phyloP scores from a whole-genome alignment of 495 filamentous ascomycete species.

The Tirmania nivea region DNA sequence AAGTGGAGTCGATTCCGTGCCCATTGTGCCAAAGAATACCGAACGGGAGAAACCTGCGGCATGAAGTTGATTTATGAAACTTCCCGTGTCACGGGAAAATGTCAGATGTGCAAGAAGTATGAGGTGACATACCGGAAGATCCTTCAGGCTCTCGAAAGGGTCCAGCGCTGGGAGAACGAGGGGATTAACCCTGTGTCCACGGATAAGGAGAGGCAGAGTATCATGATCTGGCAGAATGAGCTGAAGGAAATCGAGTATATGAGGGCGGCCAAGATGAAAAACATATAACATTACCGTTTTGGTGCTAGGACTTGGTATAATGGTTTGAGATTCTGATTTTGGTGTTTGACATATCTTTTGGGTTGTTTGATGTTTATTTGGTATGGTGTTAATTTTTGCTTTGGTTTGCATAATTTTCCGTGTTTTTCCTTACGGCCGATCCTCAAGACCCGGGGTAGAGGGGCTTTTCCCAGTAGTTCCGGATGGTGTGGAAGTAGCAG shows the following conservation, averaged over 20 bases:
- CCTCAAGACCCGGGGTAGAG: background rate
- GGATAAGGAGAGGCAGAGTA: slow-evolving; percentile 17
- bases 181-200: slow-evolving; percentile 27
- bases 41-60: slow-evolving; percentile 93
- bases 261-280: slow-evolving; percentile 15
- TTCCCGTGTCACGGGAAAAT: slow-evolving; percentile 35
- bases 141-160: slow-evolving; percentile 50
- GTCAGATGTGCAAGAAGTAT: slow-evolving; percentile 77
- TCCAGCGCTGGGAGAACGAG: slow-evolving; percentile 58
- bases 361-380: background rate
- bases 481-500: background rate
- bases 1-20: slow-evolving; percentile 89
- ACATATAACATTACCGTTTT: background rate
- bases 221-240: slow-evolving; percentile 19
- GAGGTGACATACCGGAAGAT: slow-evolving; percentile 65
- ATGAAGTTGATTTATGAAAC: slow-evolving; percentile 73
- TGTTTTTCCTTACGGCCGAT: background rate
- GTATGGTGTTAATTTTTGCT: no score
- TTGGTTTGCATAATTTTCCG: background rate
- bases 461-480: background rate
- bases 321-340: background rate
- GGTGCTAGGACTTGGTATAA: background rate
- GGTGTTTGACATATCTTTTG: background rate
- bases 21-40: slow-evolving; percentile 91
- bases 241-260: slow-evolving; percentile 20